Conservation (phyloP, 768 basidiomycete species). For the Suillus luteus region DNA sequence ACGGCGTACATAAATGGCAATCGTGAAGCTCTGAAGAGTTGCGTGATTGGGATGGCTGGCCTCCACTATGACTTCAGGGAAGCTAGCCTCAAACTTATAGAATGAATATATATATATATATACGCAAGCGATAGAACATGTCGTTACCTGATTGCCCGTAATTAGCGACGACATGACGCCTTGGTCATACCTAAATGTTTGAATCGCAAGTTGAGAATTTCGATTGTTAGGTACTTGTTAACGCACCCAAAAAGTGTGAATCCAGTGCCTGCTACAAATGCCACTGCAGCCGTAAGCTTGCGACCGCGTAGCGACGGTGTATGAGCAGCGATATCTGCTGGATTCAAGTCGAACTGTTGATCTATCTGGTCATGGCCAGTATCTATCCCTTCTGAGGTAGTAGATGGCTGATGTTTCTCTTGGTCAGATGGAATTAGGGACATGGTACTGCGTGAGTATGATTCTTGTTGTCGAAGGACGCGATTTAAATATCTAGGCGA, state of each 20-base stretch:
- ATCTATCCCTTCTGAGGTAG: not conserved
- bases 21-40: conserved; percentile 40
- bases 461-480: too few species aligned
- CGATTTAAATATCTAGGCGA: not conserved
- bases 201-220: not conserved
- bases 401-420: not conserved
- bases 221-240: not conserved
- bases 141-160: conserved; percentile 32
- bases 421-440: not conserved
- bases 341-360: conserved; percentile 5
- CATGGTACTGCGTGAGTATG: not conserved
- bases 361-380: conserved; percentile 1
- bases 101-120: not conserved
- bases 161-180: conserved; percentile 47
- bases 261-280: conserved; percentile 39
- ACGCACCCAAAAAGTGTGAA: conserved; percentile 41
- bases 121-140: not conserved
- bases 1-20: conserved; percentile 40
- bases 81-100: conserved; percentile 38
- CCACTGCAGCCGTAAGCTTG: conserved; percentile 31
- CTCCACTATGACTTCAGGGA: conserved; percentile 38
- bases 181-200: conserved; percentile 38
- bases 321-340: conserved; percentile 23
- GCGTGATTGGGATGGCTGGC: conserved; percentile 32
- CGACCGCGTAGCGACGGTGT: conserved; percentile 31